Conservation (phyloP, 345 rosid species). For the Eutrema yunnanense region DNA sequence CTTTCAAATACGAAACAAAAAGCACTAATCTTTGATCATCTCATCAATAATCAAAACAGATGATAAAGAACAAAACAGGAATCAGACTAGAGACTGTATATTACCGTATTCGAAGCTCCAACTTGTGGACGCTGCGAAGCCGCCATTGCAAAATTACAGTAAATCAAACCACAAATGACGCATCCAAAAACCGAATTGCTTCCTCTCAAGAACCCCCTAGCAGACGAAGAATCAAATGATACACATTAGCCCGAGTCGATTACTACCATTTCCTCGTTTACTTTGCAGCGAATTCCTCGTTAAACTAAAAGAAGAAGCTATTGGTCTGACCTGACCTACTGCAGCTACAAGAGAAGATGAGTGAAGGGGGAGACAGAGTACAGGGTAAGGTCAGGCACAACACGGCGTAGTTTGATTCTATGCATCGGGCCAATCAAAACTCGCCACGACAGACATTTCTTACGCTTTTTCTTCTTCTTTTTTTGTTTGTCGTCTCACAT, state of each 20-base stretch:
- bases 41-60: neutral
- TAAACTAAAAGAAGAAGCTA: neutral
- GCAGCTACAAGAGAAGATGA: constrained; percentile 14
- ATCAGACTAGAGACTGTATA: neutral
- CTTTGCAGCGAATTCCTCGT: neutral
- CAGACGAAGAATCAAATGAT: neutral
- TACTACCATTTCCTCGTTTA: neutral
- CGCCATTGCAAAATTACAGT: constrained; percentile 50
- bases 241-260: constrained; percentile 16
- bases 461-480: neutral
- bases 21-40: neutral
- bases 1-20: neutral
- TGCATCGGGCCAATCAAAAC: constrained; percentile 22
- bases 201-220: neutral
- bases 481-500: neutral
- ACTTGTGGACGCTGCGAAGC: constrained; percentile 71
- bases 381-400: constrained; percentile 5
- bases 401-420: constrained; percentile 24
- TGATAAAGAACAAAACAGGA: neutral
- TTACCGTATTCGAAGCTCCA: constrained; percentile 69
- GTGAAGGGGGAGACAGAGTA: constrained; percentile 15
- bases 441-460: constrained; percentile 27
- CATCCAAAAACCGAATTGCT: constrained; percentile 1
- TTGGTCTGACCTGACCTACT: constrained; percentile 50
- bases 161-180: neutral